Evolutionary conservation across 2,329 filamentous ascomycete genomes (phyloP).

Genomic region (Penicillium freii): DNA sequence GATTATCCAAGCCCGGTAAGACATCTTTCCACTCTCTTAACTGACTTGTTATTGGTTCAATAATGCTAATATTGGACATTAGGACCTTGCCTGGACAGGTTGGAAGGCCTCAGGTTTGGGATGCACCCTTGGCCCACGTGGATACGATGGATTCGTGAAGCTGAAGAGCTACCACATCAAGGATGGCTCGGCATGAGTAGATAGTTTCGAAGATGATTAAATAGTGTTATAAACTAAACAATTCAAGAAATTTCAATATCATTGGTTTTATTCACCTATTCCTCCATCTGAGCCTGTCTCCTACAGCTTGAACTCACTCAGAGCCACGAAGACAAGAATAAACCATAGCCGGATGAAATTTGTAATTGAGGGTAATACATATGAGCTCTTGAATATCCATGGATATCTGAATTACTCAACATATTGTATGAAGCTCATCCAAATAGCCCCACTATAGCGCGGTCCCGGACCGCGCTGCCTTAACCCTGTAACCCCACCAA

Average conservation of each 20-base stretch:
- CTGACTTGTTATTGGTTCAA: neutral
- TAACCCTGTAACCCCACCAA: neutral
- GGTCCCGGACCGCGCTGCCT: conserved; percentile 6
- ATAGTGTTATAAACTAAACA: neutral
- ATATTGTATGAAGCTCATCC: neutral
- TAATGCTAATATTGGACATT: conserved; percentile 1
- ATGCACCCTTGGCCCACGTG: conserved; percentile 78
- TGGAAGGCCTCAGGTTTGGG: conserved; percentile 94
- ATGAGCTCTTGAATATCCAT: neutral
- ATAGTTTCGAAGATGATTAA: neutral
- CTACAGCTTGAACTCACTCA: neutral
- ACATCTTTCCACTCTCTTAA: conserved; percentile 18
- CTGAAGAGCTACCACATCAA: conserved; percentile 89
- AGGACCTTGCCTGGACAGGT: conserved; percentile 88
- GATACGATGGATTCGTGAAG: conserved; percentile 89
- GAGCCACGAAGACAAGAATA: neutral
- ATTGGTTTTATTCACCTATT: neutral
- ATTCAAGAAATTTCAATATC: neutral
- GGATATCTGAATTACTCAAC: neutral
- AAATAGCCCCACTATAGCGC: neutral
- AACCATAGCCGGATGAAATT: neutral
- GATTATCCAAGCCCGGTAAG: conserved; percentile 85
- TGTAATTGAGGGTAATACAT: too few relatives aligned
- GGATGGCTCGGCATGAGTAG: conserved; percentile 7
- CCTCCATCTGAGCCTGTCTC: neutral